phyloP scores from a whole-genome alignment of 2,329 filamentous ascomycete genomes.

The Davidsoniella neocaledoniae region DNA sequence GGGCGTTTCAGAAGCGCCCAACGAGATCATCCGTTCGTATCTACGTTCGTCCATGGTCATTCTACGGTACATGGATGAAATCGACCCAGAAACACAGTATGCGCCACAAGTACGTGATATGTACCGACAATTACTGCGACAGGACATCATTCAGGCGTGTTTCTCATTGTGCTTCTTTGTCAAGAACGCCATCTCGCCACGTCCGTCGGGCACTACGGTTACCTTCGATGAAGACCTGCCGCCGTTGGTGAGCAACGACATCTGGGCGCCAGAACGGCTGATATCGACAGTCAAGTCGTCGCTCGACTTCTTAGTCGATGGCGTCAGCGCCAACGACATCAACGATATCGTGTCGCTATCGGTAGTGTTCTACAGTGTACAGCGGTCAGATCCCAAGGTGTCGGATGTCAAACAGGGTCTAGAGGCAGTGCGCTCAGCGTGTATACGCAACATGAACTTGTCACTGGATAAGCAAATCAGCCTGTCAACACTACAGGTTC shows the following conservation, averaged over 20 bases:
- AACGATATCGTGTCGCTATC: conserved; percentile 34
- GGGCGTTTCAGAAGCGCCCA: conserved; percentile 31
- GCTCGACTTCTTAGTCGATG: conserved; percentile 27
- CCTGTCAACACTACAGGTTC: background rate
- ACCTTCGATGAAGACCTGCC: conserved; percentile 7
- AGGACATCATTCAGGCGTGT: conserved; percentile 37
- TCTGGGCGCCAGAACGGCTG: conserved; percentile 27
- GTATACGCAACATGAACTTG: conserved; percentile 27
- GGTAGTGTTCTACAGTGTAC: conserved; percentile 30
- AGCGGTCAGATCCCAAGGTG: conserved; percentile 24
- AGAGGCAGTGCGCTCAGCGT: conserved; percentile 27
- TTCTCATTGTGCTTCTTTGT: conserved; percentile 41
- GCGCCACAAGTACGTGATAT: conserved; percentile 33
- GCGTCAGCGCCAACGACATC: conserved; percentile 32
- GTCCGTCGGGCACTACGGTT: background rate
- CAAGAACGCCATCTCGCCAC: conserved; percentile 15
- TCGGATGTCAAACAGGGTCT: conserved; percentile 27
- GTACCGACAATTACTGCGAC: conserved; percentile 35
- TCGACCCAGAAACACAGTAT: conserved; percentile 30
- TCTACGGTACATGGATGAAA: conserved; percentile 36
- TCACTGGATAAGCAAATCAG: conserved; percentile 22
- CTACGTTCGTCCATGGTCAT: conserved; percentile 38
- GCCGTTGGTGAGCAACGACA: conserved; percentile 11
- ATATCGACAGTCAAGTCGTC: conserved; percentile 29
- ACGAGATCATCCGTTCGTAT: conserved; percentile 35